Evolutionary conservation across 192 early-diverging fungal species (phyloP), one percentile per base, ranked within the genome.

Genomic region (Mortierella claussenii): DNA sequence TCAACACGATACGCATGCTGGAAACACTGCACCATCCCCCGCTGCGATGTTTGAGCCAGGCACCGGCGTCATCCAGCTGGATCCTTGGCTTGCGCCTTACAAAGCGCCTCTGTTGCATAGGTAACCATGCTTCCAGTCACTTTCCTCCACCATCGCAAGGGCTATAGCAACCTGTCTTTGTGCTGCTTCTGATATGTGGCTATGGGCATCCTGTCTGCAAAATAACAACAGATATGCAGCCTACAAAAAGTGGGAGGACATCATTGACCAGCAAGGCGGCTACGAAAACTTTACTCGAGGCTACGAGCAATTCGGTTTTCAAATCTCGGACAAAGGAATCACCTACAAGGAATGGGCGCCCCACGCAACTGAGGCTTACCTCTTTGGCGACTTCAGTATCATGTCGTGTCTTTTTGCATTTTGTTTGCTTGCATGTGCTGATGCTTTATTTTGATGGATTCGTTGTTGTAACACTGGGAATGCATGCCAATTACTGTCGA

Each of bases 321-420:
- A 91, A 60, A 83, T 92, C 21, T 80, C 79, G n/a, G 34, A 67
- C 17, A 86, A 90, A 47, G 86, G 82, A 23, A 90, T 96, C 50
- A 63, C 83, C 5, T 98, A 97, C 81, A 83, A 94, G n/a, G 97
- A 98, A 80, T 98, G 96, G 96, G 96, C 96, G 34, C 97, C 97
- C 8, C 89, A 89, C 45, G 96, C 91, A 9, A 70, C 58, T 17
- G 74, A 78, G 27, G 96, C 95, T 21, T 90, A 81, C 57, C 84
- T 98, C 32, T 86, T 96, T 63, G 97, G 97, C 34, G 96, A 97
- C 42, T 98, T 98, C 80, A 98, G 92, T 94, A 83, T 45, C 50
- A 10, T 28, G 18, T 5, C 30, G 28, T 49, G 47, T 10, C 26
- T 23, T 49, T 49, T 10, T 32, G 4, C 3, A 11, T 53, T 23